phyloP scores from a whole-genome alignment of 768 basidiomycete species.

The Rhizopogon sp. region DNA sequence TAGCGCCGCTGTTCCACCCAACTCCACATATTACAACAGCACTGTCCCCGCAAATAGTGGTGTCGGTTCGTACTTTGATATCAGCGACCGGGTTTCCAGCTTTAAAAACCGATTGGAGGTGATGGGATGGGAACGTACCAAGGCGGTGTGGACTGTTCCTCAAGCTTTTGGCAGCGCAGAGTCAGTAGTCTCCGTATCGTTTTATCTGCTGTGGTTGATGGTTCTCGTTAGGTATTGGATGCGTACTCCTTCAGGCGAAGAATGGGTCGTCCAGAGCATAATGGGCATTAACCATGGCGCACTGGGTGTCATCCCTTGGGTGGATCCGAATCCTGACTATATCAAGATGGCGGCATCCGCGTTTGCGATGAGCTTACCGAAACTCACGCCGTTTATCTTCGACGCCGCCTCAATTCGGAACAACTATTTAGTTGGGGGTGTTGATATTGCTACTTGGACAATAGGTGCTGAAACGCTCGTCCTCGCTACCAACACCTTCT shows the following conservation, averaged over 20 bases:
- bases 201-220: constrained; percentile 13
- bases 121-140: constrained; percentile 63
- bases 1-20: constrained; percentile 20
- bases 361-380: constrained; percentile 40
- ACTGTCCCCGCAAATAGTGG: constrained; percentile 25
- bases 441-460: constrained; percentile 52
- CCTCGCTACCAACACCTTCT: constrained; percentile 48
- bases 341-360: constrained; percentile 49
- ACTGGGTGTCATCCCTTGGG: constrained; percentile 46
- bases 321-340: constrained; percentile 46
- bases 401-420: constrained; percentile 35
- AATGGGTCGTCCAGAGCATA: constrained; percentile 62
- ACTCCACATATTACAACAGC: constrained; percentile 14
- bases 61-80: constrained; percentile 50
- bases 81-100: constrained; percentile 61
- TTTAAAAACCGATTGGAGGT: constrained; percentile 54
- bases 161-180: constrained; percentile 63
- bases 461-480: constrained; percentile 36
- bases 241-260: constrained; percentile 60
- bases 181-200: constrained; percentile 15
- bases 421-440: constrained; percentile 33
- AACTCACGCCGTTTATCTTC: constrained; percentile 44
- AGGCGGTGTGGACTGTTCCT: constrained; percentile 76
- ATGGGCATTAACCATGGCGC: constrained; percentile 70
- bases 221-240: constrained; percentile 49